Percentiles rank a stretch among this genome's conserved stretches.
Conservation (phyloP, 2,329 filamentous ascomycete genomes). For the Monosporascus sp. region DNA sequence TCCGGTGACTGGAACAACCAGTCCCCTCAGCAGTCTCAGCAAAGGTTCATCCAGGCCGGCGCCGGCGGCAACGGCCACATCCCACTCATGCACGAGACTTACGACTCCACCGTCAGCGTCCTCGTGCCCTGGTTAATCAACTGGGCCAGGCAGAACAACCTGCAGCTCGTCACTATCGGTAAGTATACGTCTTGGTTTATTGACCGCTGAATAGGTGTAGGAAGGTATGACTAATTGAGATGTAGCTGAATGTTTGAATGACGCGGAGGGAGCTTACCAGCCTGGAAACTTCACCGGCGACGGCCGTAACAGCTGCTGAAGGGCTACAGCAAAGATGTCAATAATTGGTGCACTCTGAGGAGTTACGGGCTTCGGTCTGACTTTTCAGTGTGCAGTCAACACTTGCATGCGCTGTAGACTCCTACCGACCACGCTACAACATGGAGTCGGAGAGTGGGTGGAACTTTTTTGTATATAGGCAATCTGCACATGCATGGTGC, state of each 20-base stretch:
- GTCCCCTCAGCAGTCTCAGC: slow-evolving; percentile 44
- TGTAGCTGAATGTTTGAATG: slow-evolving; percentile 38
- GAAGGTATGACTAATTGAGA: slow-evolving; percentile 2
- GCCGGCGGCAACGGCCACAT: slow-evolving; percentile 45
- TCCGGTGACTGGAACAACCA: slow-evolving; percentile 56
- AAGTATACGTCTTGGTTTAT: slow-evolving; percentile 18
- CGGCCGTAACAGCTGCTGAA: slow-evolving; percentile 27
- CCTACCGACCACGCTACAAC: no score
- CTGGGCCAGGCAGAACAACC: slow-evolving; percentile 43
- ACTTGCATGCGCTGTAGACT: no score
- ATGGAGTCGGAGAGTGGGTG: no score
- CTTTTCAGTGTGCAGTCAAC: no score
- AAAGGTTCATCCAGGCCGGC: slow-evolving; percentile 42
- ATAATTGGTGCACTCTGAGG: background rate
- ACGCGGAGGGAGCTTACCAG: slow-evolving; percentile 36
- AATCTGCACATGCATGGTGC: no score
- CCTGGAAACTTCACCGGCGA: slow-evolving; percentile 32
- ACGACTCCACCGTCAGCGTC: slow-evolving; percentile 41
- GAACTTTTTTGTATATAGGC: no score
- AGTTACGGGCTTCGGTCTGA: no score
- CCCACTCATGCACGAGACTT: slow-evolving; percentile 53
- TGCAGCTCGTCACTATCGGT: slow-evolving; percentile 47
- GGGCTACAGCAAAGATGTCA: background rate
- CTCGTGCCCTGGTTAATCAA: slow-evolving; percentile 46
- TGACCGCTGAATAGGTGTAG: background rate